Evolutionary conservation across 2,329 filamentous ascomycete species (phyloP).

Genomic region (Cladosporium cucumerinum): DNA sequence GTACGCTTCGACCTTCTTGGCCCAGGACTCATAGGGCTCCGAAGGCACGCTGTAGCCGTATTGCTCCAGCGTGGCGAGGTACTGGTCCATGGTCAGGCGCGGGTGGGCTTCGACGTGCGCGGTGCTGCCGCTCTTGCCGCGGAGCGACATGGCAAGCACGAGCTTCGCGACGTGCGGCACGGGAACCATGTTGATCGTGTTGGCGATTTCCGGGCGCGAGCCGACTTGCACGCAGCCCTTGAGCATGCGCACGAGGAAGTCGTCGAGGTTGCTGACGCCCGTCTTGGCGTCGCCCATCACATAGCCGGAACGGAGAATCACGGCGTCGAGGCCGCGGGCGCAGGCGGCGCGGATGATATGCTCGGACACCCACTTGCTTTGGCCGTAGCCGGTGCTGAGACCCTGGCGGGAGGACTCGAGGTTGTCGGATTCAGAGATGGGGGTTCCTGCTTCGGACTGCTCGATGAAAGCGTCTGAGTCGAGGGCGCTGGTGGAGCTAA

Average conservation of each 20-base stretch:
- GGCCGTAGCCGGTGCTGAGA: conserved; percentile 83
- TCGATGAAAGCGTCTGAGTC: conserved; percentile 79
- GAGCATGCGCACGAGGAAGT: conserved; percentile 81
- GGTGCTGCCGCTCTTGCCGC: conserved; percentile 51
- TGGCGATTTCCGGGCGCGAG: conserved; percentile 70
- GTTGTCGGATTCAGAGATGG: conserved; percentile 72
- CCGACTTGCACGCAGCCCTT: conserved; percentile 84
- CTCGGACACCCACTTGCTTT: conserved; percentile 80
- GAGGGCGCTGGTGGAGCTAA: conserved; percentile 77
- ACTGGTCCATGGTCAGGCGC: conserved; percentile 73
- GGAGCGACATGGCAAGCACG: conserved; percentile 69
- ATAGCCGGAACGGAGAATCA: conserved; percentile 80
- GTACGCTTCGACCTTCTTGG: conserved; percentile 62
- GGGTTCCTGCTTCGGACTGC: conserved; percentile 66
- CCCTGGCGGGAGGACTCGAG: conserved; percentile 71
- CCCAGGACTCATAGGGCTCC: conserved; percentile 68
- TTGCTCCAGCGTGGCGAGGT: conserved; percentile 63
- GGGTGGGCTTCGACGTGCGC: conserved; percentile 78
- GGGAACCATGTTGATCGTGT: conserved; percentile 86
- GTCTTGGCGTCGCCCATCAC: conserved; percentile 69
- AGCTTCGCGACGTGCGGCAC: conserved; percentile 80
- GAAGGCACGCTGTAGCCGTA: conserved; percentile 71
- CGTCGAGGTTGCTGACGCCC: conserved; percentile 76
- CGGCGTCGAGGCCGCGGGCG: conserved; percentile 68
- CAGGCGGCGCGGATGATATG: conserved; percentile 76